Evolutionary conservation across 106 monocot genomes (phyloP), one percentile per base, ranked within the genome.

Genomic region (Dendrobium chrysotoxum): DNA sequence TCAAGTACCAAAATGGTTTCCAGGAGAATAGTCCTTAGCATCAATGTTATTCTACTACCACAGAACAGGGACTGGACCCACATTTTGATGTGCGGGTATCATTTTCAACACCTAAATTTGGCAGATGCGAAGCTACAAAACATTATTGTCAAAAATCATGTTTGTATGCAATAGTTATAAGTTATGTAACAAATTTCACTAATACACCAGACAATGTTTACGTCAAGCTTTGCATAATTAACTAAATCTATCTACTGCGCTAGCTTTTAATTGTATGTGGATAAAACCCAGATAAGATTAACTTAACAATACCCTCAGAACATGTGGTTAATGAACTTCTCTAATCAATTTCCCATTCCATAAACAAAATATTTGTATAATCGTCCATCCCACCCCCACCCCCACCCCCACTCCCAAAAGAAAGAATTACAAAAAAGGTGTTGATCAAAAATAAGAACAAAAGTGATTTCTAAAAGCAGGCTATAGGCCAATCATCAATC

Each of bases 231-330:
- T 70, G 68, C 13, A 70, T 70, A 20, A 70, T 70, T 15, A 70
- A 70, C 68, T 30, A 28, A 31, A 31, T 15, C 31, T 13, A 70
- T 70, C 68, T 13, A 70, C 31, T 31, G 3, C 0, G 3, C 61
- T 8, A 61, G n/a, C 61, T 20, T 61, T 23, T 23, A 61, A n/a
- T 5, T 61, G 3, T 25, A 61, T 61, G 61, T 23, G n/a, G 23
- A 61, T 6, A 61, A 61, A 61, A 23, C 31, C 31, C 15, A 0
- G 13, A 70, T 12, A 30, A 70, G 15, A 70, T 15, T 9, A 31
- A 31, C 12, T 13, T 70, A 70, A 70, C 13, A 70, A 70, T 70
- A 70, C 68, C 30, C 31, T 70, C 68, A 70, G 31, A 70, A 70
- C 5, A 18, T 31, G 31, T 30, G 31, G 68, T 31, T 31, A 31